Conservation (phyloP, 2,329 filamentous ascomycete species). For the Septoria petroselini region DNA sequence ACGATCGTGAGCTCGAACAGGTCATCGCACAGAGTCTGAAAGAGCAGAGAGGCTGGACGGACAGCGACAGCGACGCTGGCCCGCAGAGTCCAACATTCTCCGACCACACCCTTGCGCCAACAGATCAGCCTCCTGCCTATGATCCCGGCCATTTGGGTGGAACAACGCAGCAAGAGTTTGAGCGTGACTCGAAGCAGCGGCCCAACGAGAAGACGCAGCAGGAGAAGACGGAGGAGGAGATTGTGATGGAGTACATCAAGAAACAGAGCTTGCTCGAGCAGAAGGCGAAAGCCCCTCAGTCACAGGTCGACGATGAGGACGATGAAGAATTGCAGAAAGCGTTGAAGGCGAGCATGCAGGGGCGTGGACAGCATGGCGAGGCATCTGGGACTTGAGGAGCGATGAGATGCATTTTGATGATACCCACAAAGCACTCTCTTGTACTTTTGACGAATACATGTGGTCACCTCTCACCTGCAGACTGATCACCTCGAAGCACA, state of each 20-base stretch:
- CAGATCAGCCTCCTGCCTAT: conserved; percentile 25
- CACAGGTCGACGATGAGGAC: conserved; percentile 23
- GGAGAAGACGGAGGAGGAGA: conserved; percentile 62
- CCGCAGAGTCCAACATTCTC: conserved; percentile 22
- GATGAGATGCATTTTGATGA: conserved; percentile 1
- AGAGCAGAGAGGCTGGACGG: conserved; percentile 39
- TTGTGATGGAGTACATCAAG: conserved; percentile 72
- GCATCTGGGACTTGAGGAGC: conserved; percentile 18
- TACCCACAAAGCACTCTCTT: conserved; percentile 7
- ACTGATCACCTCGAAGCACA: too few relatives aligned
- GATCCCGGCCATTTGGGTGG: conserved; percentile 33
- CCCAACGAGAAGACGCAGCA: conserved; percentile 32
- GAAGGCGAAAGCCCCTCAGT: conserved; percentile 30
- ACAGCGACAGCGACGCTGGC: conserved; percentile 25
- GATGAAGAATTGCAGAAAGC: conserved; percentile 55
- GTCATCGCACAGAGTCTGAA: conserved; percentile 46
- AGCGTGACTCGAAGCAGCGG: conserved; percentile 12
- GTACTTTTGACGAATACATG: neutral
- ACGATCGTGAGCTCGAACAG: conserved; percentile 44
- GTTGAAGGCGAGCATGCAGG: conserved; percentile 55
- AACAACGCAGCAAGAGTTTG: conserved; percentile 30
- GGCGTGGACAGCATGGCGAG: conserved; percentile 15
- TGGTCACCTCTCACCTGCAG: too few relatives aligned
- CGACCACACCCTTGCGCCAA: conserved; percentile 17
- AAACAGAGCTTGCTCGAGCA: conserved; percentile 69